Conservation (phyloP, 2,329 filamentous ascomycete species). For the Cercospora sojina region DNA sequence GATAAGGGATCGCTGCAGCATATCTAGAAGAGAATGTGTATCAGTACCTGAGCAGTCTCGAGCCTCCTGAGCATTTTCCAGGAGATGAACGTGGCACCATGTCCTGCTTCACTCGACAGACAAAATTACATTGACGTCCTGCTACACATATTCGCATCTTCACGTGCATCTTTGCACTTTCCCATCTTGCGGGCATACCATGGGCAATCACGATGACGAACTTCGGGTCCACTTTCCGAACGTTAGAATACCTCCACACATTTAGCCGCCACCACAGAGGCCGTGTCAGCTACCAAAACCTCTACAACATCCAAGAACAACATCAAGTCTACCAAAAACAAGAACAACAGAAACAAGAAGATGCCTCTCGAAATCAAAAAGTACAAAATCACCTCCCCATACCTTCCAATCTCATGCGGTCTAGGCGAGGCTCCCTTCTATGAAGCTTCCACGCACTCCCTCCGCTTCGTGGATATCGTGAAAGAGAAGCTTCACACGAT, state of each 20-base stretch:
- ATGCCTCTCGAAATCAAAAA: conserved; percentile 37
- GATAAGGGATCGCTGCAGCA: background rate
- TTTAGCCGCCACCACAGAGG: background rate
- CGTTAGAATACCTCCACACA: background rate
- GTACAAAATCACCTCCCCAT: conserved; percentile 45
- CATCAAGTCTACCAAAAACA: background rate
- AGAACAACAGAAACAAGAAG: background rate
- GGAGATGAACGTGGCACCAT: background rate
- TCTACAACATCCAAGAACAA: background rate
- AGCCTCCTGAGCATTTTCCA: background rate
- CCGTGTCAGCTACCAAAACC: background rate
- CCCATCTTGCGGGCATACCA: background rate
- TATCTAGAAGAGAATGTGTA: background rate
- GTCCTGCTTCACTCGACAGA: background rate
- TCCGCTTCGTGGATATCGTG: conserved; percentile 83
- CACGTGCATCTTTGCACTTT: background rate
- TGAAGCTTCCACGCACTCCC: conserved; percentile 56
- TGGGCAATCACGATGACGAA: conserved; percentile 1
- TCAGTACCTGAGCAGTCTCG: background rate
- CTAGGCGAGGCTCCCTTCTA: conserved; percentile 75
- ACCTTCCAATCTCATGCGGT: conserved; percentile 62
- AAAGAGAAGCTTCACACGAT: conserved; percentile 71
- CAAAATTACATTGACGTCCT: background rate
- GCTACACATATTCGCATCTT: background rate
- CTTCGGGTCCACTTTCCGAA: background rate